These are phyloP conservation scores for Sphagnum magellanicum DNA, from an alignment of 228 moss, liverwort and hornwort species.

Conservation along the genomic window DNA sequence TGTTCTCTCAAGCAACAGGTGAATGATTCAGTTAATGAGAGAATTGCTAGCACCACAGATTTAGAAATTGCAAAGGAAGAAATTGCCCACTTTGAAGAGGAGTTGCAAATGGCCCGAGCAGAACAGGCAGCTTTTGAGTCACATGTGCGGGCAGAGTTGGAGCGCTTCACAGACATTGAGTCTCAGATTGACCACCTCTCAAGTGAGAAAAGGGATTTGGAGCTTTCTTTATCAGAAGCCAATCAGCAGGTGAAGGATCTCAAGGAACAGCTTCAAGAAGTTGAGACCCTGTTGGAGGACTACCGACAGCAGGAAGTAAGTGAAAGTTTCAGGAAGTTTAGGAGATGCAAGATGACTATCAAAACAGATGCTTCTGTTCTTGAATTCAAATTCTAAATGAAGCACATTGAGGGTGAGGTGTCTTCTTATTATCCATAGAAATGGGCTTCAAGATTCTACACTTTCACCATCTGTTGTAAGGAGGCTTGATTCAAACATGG, in stretches of 20 bases:
- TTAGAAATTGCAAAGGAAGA: no score
- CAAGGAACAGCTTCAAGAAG: neutral
- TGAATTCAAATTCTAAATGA: no score
- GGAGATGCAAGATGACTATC: no score
- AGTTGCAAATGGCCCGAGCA: conserved; percentile 19
- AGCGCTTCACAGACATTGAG: conserved; percentile 16
- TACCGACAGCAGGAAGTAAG: conserved; percentile 13
- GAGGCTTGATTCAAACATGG: no score
- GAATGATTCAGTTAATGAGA: no score
- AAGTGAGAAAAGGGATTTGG: conserved; percentile 23
- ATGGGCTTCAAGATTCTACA: no score
- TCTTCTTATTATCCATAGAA: no score
- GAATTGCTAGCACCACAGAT: no score
- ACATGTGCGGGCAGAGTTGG: conserved; percentile 24
- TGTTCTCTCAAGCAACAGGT: neutral
- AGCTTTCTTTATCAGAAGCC: conserved; percentile 14
- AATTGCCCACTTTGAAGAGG: conserved; percentile 9
- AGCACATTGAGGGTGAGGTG: no score
- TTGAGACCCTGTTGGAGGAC: conserved; percentile 17
- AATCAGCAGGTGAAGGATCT: conserved; percentile 2
- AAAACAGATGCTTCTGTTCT: no score
- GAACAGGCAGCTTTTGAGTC: conserved; percentile 34
- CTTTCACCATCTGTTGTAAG: no score
- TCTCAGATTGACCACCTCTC: conserved; percentile 31
- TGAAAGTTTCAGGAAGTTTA: no score